Percentiles rank a stretch among this genome's conserved stretches.
phyloP scores from a whole-genome alignment of 1,284 basidiomycete species.

The Trametes polyzona region DNA sequence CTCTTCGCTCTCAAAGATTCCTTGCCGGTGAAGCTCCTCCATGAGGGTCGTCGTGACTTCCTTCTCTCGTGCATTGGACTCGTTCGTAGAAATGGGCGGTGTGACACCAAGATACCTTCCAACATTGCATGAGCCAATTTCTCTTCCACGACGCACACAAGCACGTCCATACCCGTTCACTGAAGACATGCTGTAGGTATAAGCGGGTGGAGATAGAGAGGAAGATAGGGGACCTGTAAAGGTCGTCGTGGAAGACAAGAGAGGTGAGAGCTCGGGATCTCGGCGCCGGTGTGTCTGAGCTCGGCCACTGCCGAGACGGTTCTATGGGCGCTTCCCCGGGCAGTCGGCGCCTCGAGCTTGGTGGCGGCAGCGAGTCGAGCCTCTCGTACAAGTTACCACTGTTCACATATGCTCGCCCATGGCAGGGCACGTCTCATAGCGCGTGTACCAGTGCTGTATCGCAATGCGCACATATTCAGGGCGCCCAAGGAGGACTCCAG shows the following conservation, averaged over 20 bases:
- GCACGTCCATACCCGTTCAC: slow-evolving; percentile 23
- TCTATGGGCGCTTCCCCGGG: slow-evolving; percentile 17
- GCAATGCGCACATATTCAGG: slow-evolving; percentile 26
- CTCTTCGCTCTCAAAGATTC: slow-evolving; percentile 90
- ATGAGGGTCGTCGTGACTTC: slow-evolving; percentile 86
- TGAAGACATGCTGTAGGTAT: slow-evolving; percentile 10
- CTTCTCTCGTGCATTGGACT: slow-evolving; percentile 75
- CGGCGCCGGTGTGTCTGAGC: slow-evolving; percentile 17
- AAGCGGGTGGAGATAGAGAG: neutral
- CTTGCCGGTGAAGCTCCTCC: slow-evolving; percentile 87
- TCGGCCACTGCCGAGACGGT: slow-evolving; percentile 22
- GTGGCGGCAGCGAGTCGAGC: too few relatives aligned
- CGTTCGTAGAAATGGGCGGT: slow-evolving; percentile 86
- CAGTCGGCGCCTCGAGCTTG: too few relatives aligned
- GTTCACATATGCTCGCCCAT: slow-evolving; percentile 30
- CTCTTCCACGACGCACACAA: too few relatives aligned
- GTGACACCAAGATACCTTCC: slow-evolving; percentile 80
- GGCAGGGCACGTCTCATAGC: slow-evolving; percentile 22
- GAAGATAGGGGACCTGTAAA: neutral
- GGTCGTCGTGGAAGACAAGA: slow-evolving; percentile 24
- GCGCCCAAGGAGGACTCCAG: slow-evolving; percentile 36
- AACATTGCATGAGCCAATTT: neutral
- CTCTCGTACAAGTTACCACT: too few relatives aligned
- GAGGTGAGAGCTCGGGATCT: slow-evolving; percentile 15
- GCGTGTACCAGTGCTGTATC: slow-evolving; percentile 1